Conservation (phyloP, 495 filamentous ascomycete genomes). For the Penicillium tannophilum region DNA sequence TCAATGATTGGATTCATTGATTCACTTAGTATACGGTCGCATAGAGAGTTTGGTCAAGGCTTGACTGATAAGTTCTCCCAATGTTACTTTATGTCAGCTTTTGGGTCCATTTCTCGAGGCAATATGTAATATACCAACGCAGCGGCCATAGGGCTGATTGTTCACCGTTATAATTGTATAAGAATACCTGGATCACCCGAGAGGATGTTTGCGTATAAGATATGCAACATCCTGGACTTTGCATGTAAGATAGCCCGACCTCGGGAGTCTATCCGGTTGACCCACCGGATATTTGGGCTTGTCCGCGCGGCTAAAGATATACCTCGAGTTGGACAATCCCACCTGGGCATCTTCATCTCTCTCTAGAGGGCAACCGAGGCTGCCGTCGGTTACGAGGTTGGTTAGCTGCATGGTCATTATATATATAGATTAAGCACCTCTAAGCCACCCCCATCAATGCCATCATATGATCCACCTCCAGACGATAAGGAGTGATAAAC, state of each 20-base stretch:
- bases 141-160: too few species aligned
- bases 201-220: too few species aligned
- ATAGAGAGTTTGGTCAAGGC: not conserved
- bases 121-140: too few species aligned
- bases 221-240: not conserved
- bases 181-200: too few species aligned
- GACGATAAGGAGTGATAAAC: not conserved
- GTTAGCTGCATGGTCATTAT: not conserved
- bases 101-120: too few species aligned
- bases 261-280: not conserved
- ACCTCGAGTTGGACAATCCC: not conserved
- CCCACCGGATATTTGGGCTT: not conserved
- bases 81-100: too few species aligned
- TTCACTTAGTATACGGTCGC: not conserved
- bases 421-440: not conserved
- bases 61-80: too few species aligned
- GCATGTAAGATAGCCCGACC: not conserved
- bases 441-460: too few species aligned
- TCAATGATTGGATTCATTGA: not conserved
- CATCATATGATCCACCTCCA: not conserved
- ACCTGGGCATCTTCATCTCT: too few species aligned
- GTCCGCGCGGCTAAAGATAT: slow-evolving; percentile 4
- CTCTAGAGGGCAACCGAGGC: too few species aligned
- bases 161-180: too few species aligned
- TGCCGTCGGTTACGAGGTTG: not conserved